Evolutionary conservation across 805 yeast species (phyloP), one percentile per base, ranked within the genome.

Genomic region (Diddensiella caesifluorescens): DNA sequence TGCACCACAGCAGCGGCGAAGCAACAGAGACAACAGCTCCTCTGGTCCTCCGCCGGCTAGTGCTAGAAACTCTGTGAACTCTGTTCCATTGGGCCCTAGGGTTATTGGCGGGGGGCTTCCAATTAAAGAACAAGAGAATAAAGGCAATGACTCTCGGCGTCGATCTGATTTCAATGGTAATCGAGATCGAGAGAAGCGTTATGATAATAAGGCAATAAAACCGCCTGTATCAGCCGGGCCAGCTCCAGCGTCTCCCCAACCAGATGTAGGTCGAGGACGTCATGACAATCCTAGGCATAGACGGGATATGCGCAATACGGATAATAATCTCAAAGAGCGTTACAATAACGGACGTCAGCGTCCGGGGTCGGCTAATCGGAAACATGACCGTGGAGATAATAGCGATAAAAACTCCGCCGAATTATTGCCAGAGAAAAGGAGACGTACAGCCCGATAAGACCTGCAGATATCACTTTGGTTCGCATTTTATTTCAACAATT

Each of bases 71-170:
- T 23, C 27, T 9, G 32, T 29, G 9, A 29, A 29, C 15, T 29
- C 32, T 13, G 15, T 29, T 13, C 32, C 32, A 9, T 13, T 29
- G 32, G 32, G 32, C 15, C 16, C 32, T 29, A 7, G 32, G n/a
- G n/a, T n/a, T n/a, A n/a, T n/a, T n/a, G n/a, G n/a, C n/a, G n/a
- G n/a, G n/a, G n/a, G n/a, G n/a, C n/a, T n/a, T n/a, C n/a, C n/a
- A n/a, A n/a, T n/a, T n/a, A n/a, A n/a, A n/a, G n/a, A n/a, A n/a
- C n/a, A n/a, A n/a, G n/a, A n/a, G n/a, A n/a, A n/a, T n/a, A n/a
- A n/a, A n/a, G n/a, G n/a, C n/a, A n/a, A n/a, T n/a, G n/a, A n/a
- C n/a, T n/a, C n/a, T n/a, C n/a, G n/a, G n/a, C n/a, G n/a, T n/a
- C n/a, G n/a, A n/a, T n/a, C n/a, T n/a, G n/a, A n/a, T n/a, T n/a